Conservation (phyloP, 1,284 basidiomycete species). For the Puccinia triticina region DNA sequence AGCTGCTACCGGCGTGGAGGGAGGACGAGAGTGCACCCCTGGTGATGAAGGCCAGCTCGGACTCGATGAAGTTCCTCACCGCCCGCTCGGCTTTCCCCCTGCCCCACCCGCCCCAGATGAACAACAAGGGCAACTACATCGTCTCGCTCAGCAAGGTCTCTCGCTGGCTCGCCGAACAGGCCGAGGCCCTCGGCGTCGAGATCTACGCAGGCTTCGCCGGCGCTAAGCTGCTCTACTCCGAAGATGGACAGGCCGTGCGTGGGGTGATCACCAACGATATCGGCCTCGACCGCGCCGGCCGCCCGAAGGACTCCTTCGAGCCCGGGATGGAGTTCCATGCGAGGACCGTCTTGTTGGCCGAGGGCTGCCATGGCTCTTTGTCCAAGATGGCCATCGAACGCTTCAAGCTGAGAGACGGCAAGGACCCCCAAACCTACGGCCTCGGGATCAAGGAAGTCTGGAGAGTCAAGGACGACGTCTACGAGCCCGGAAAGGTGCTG, state of each 20-base stretch:
- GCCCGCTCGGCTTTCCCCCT: slow-evolving; percentile 74
- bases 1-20: slow-evolving; percentile 86
- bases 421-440: slow-evolving; percentile 92
- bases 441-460: slow-evolving; percentile 98
- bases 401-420: slow-evolving; percentile 76
- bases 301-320: slow-evolving; percentile 86
- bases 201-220: slow-evolving; percentile 97
- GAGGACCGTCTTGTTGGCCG: slow-evolving; percentile 90
- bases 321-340: slow-evolving; percentile 96
- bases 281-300: slow-evolving; percentile 77
- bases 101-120: slow-evolving; percentile 97
- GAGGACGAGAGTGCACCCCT: slow-evolving; percentile 66
- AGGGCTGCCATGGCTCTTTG: slow-evolving; percentile 91
- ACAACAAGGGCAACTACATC: slow-evolving; percentile 91
- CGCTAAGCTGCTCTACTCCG: slow-evolving; percentile 75
- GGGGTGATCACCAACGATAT: slow-evolving; percentile 95
- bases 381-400: slow-evolving; percentile 78
- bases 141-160: slow-evolving; percentile 85
- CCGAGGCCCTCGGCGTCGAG: slow-evolving; percentile 86
- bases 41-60: slow-evolving; percentile 76
- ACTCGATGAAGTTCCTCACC: slow-evolving; percentile 87
- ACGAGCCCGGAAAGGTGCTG: slow-evolving; percentile 81
- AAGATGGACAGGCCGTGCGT: slow-evolving; percentile 70
- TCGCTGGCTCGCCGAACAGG: slow-evolving; percentile 85
- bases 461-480: slow-evolving; percentile 77